phyloP scores from a whole-genome alignment of 1,139 yeast genomes.

The Yamadazyma triangularis region DNA sequence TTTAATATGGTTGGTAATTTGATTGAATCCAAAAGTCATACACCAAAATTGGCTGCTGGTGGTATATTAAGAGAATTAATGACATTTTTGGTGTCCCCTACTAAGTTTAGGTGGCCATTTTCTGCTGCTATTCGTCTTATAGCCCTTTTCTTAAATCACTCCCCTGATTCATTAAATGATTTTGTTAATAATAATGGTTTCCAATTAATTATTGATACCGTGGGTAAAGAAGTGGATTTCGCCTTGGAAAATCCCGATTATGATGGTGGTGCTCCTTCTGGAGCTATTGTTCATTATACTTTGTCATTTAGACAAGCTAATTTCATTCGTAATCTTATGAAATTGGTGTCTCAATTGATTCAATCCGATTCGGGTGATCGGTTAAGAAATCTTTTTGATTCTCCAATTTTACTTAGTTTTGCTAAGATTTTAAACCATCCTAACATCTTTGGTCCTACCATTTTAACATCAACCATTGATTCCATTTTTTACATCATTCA shows the following conservation, averaged over 20 bases:
- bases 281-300: constrained; percentile 50
- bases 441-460: constrained; percentile 60
- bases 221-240: constrained; percentile 64
- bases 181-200: constrained; percentile 71
- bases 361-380: constrained; percentile 79
- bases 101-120: constrained; percentile 52
- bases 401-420: constrained; percentile 63
- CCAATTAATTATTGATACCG: constrained; percentile 51
- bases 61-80: constrained; percentile 68
- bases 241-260: constrained; percentile 54
- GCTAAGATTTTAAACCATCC: constrained; percentile 59
- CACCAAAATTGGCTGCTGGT: constrained; percentile 48
- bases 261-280: constrained; percentile 50
- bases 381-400: constrained; percentile 79
- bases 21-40: constrained; percentile 49
- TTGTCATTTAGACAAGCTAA: constrained; percentile 66
- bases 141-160: constrained; percentile 47
- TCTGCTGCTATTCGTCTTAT: constrained; percentile 65
- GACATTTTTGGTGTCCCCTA: constrained; percentile 53
- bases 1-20: constrained; percentile 58
- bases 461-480: constrained; percentile 63
- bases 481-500: constrained; percentile 73
- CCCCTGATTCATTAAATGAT: constrained; percentile 46
- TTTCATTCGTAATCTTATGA: constrained; percentile 51
- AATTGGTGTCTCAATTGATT: constrained; percentile 60